Percentiles rank a stretch among this genome's conserved stretches.
Evolutionary conservation across 2,329 filamentous ascomycete species (phyloP).

Genomic region (Epichloe aotearoae): DNA sequence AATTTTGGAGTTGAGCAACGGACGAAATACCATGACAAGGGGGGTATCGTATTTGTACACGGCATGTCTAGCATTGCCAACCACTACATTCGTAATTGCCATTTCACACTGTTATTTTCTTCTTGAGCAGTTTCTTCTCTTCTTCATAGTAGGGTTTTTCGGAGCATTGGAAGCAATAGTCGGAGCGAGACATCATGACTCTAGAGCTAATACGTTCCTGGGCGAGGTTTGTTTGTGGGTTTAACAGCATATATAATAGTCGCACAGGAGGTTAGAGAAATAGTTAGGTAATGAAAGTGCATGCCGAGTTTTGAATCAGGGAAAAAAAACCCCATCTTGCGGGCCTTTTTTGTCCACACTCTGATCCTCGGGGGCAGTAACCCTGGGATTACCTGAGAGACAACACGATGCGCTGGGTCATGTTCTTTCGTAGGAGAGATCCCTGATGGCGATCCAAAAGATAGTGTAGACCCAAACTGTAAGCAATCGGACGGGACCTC

Average conservation of each 20-base stretch:
- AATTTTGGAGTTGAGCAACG: background rate
- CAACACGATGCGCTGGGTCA: too few relatives aligned
- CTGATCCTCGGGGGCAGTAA: too few relatives aligned
- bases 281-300: background rate
- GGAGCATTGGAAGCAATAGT: conserved; percentile 3
- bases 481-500: too few relatives aligned
- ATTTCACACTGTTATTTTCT: background rate
- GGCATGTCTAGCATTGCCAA: conserved; percentile 10
- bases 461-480: too few relatives aligned
- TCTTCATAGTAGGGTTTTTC: background rate
- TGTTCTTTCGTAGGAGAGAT: too few relatives aligned
- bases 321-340: too few relatives aligned
- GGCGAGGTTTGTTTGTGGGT: background rate
- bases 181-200: background rate
- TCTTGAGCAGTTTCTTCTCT: background rate
- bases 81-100: background rate
- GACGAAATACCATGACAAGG: conserved; percentile 1
- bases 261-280: conserved; percentile 2
- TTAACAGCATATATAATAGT: conserved; percentile 4
- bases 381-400: too few relatives aligned
- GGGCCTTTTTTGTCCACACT: too few relatives aligned
- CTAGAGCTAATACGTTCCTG: background rate
- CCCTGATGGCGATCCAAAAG: too few relatives aligned
- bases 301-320: background rate
- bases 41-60: conserved; percentile 9